Conservation (phyloP, 768 basidiomycete species). For the Steccherinum ochraceum region DNA sequence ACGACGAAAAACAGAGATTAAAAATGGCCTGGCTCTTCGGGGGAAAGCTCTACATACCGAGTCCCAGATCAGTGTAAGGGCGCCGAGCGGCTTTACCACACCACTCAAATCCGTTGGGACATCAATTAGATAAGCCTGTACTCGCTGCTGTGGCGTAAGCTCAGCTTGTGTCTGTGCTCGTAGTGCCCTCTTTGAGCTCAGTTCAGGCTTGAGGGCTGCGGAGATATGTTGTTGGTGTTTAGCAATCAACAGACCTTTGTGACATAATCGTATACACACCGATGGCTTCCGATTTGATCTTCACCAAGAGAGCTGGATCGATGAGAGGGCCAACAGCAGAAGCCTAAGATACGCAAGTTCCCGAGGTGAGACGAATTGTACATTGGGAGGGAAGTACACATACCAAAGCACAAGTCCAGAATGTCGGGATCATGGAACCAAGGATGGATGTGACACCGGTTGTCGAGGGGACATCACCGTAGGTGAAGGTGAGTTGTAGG, state of each 20-base stretch:
- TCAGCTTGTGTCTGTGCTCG: background rate
- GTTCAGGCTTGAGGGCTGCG: background rate
- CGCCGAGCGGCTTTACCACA: background rate
- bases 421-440: background rate
- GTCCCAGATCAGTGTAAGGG: background rate
- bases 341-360: background rate
- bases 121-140: background rate
- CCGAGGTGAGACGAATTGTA: background rate
- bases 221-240: background rate
- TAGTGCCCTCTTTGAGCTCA: background rate
- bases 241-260: background rate
- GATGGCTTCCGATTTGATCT: background rate
- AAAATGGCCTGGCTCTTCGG: too few relatives aligned
- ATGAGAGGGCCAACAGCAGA: background rate
- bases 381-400: background rate
- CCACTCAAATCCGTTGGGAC: background rate
- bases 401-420: background rate
- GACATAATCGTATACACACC: background rate
- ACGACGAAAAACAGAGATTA: too few relatives aligned
- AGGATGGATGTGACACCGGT: background rate
- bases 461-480: background rate
- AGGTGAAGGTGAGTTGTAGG: background rate
- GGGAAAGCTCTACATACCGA: background rate
- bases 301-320: background rate
- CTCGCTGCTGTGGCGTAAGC: background rate